A percentile compares a stretch with the other conserved stretches of the same genome.
phyloP scores from a whole-genome alignment of 495 filamentous ascomycete species.

The Penicillium verhagenii region DNA sequence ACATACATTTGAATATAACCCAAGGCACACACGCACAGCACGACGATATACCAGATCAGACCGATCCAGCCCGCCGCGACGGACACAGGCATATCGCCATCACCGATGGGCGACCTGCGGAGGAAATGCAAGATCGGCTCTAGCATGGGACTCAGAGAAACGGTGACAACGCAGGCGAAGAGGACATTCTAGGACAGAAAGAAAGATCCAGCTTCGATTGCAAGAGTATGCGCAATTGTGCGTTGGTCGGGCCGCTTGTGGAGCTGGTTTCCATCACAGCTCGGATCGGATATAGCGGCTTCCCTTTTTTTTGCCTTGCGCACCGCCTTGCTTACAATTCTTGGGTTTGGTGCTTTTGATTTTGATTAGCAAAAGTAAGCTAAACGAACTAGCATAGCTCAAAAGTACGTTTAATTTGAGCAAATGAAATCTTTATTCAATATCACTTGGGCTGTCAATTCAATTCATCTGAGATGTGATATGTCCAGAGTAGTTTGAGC shows the following conservation, averaged over 20 bases:
- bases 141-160: slow-evolving; percentile 35
- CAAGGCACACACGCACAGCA: slow-evolving; percentile 55
- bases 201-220: slow-evolving; percentile 1
- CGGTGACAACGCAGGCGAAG: slow-evolving; percentile 7
- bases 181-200: slow-evolving; percentile 27
- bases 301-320: not conserved
- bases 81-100: slow-evolving; percentile 37
- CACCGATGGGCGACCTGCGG: slow-evolving; percentile 26
- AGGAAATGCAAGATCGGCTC: slow-evolving; percentile 28
- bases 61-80: slow-evolving; percentile 47
- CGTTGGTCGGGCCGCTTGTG: not conserved
- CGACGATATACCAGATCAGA: slow-evolving; percentile 58
- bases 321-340: not conserved
- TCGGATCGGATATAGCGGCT: slow-evolving; percentile 4
- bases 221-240: slow-evolving; percentile 1
- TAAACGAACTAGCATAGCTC: not conserved
- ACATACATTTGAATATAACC: slow-evolving; percentile 62
- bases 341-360: not conserved
- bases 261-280: not conserved
- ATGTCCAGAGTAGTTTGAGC: too few relatives aligned
- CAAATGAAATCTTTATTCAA: not conserved
- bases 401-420: too few relatives aligned
- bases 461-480: not conserved
- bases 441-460: not conserved
- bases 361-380: not conserved